Conservation (phyloP, 495 filamentous ascomycete genomes). For the Penicillium lagena region DNA sequence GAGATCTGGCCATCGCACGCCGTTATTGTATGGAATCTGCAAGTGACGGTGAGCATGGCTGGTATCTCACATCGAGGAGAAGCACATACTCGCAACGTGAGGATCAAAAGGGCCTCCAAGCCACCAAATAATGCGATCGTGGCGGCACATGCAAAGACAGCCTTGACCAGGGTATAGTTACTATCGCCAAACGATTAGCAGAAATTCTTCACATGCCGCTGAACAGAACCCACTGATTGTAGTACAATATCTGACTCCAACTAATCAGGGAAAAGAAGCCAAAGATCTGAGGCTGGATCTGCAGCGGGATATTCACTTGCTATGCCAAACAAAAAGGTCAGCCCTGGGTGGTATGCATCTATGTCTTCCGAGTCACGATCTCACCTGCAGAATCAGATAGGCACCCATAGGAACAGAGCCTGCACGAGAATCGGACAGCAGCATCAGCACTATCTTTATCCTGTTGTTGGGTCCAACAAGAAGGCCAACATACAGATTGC, state of each 20-base stretch:
- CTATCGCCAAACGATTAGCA: slow-evolving; percentile 16
- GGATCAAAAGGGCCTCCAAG: slow-evolving; percentile 53
- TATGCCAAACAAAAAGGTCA: slow-evolving; percentile 16
- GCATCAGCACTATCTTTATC: background rate
- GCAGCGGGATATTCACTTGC: slow-evolving; percentile 68
- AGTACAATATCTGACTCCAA: slow-evolving; percentile 62
- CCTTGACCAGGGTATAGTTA: slow-evolving; percentile 46
- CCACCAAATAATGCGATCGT: slow-evolving; percentile 47
- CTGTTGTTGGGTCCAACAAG: background rate
- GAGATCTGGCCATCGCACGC: slow-evolving; percentile 49
- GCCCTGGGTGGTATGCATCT: background rate
- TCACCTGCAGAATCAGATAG: slow-evolving; percentile 46
- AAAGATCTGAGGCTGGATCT: slow-evolving; percentile 70
- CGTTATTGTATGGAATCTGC: slow-evolving; percentile 48
- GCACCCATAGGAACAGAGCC: slow-evolving; percentile 48
- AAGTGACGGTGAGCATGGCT: slow-evolving; percentile 3
- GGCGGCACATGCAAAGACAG: slow-evolving; percentile 29
- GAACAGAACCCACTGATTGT: slow-evolving; percentile 44
- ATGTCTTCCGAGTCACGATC: background rate
- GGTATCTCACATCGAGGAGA: background rate
- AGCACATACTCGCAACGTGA: slow-evolving; percentile 51
- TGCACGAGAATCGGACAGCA: slow-evolving; percentile 7
- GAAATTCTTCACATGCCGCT: too few species aligned
- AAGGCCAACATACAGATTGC: slow-evolving; percentile 46
- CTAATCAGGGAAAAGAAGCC: slow-evolving; percentile 55